These are phyloP conservation scores for Monosporozyma aerobia DNA, from an alignment of 805 yeast genomes.

Conservation along the genomic window DNA sequence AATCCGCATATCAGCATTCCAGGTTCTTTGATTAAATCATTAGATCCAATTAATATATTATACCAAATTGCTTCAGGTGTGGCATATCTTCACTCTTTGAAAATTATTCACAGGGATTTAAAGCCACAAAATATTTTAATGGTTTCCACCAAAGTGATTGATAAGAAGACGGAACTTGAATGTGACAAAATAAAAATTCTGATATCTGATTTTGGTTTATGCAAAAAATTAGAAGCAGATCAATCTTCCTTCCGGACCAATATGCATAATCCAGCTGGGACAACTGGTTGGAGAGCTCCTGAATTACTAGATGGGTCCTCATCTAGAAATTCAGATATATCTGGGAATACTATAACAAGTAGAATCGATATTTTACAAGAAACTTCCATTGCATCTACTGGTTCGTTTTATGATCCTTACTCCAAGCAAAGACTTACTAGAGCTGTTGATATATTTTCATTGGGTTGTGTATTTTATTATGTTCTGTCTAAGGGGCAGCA, in stretches of 20 bases:
- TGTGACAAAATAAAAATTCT: constrained; percentile 52
- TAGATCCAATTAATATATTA: constrained; percentile 44
- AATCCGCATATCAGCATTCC: constrained; percentile 24
- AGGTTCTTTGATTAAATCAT: constrained; percentile 32
- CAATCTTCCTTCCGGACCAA: constrained; percentile 92
- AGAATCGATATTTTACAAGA: background rate
- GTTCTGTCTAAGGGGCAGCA: constrained; percentile 75
- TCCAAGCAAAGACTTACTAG: constrained; percentile 62
- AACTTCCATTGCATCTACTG: constrained; percentile 9
- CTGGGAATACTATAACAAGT: constrained; percentile 1
- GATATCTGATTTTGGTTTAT: constrained; percentile 92
- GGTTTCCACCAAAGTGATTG: constrained; percentile 50
- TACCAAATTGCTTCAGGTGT: constrained; percentile 78
- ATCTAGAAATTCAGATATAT: constrained; percentile 1
- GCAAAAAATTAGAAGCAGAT: constrained; percentile 83
- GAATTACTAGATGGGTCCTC: constrained; percentile 44
- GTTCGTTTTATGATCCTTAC: constrained; percentile 30
- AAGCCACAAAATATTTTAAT: constrained; percentile 91
- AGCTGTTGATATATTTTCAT: constrained; percentile 86
- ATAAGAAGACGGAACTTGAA: background rate
- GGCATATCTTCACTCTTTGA: constrained; percentile 76
- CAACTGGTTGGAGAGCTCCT: constrained; percentile 98
- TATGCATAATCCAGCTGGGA: constrained; percentile 80
- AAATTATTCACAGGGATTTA: constrained; percentile 89
- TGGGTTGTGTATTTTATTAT: constrained; percentile 91